These are phyloP conservation scores for Skeletonema menzelii DNA, from an alignment of 108 stramenopile genomes.

Conservation along the genomic window DNA sequence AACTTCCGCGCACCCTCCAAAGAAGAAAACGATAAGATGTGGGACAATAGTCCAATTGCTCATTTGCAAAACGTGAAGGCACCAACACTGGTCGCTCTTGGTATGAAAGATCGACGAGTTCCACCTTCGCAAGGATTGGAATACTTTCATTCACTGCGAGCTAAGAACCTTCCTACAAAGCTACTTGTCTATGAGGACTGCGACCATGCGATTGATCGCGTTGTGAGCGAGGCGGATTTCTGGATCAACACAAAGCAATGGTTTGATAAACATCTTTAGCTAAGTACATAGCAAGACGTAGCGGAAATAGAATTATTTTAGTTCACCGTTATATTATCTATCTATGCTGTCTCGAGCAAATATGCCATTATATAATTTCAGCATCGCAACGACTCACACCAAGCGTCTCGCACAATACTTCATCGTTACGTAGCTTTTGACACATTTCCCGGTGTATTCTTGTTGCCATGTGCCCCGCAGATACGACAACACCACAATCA, in stretches of 20 bases:
- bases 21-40: conserved; percentile 60
- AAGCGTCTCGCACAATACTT: conserved; percentile 15
- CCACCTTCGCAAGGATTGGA: conserved; percentile 80
- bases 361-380: not conserved
- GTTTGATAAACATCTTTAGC: conserved; percentile 68
- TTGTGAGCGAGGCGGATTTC: conserved; percentile 74
- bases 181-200: conserved; percentile 78
- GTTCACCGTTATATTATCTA: not conserved
- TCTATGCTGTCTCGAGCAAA: not conserved
- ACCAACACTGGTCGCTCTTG: conserved; percentile 87
- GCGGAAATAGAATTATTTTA: not conserved
- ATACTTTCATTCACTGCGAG: conserved; percentile 74
- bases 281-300: not conserved
- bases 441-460: conserved; percentile 31
- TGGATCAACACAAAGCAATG: conserved; percentile 79
- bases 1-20: conserved; percentile 57
- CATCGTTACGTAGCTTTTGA: conserved; percentile 19
- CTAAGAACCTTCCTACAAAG: conserved; percentile 59
- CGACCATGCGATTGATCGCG: conserved; percentile 73
- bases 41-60: conserved; percentile 68
- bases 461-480: conserved; percentile 28
- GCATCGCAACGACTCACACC: not conserved
- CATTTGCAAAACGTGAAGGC: conserved; percentile 72
- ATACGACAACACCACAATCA: conserved; percentile 41
- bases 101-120: conserved; percentile 74